Conservation (phyloP, 2,329 filamentous ascomycete species). For the Talaromyces marneffei region DNA sequence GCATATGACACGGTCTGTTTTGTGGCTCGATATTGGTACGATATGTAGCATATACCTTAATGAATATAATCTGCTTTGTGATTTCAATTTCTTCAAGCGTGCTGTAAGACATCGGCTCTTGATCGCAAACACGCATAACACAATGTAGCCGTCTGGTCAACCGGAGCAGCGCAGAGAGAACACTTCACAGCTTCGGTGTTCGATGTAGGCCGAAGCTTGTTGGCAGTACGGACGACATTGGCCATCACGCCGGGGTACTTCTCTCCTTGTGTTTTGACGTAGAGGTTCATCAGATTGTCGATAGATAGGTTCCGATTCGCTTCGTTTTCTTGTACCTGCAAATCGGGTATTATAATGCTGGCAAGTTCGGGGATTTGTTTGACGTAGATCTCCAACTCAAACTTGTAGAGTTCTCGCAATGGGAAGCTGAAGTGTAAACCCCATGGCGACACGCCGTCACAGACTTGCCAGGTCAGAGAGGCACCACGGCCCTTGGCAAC, state of each 20-base stretch:
- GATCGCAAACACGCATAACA: conserved; percentile 45
- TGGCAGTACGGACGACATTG: conserved; percentile 90
- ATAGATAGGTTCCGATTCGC: conserved; percentile 65
- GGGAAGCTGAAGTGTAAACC: conserved; percentile 67
- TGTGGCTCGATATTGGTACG: not conserved
- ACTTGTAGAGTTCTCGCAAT: conserved; percentile 74
- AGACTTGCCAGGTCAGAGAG: conserved; percentile 72
- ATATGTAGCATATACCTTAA: conserved; percentile 12
- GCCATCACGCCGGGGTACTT: conserved; percentile 87
- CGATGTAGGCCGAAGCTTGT: conserved; percentile 58
- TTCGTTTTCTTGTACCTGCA: conserved; percentile 30
- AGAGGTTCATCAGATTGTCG: conserved; percentile 81
- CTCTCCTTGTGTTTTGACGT: conserved; percentile 78
- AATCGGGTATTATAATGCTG: conserved; percentile 42
- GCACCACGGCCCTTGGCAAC: conserved; percentile 88
- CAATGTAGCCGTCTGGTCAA: conserved; percentile 52
- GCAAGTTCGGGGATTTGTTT: conserved; percentile 48
- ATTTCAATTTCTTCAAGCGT: not conserved
- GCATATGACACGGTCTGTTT: not conserved
- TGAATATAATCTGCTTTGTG: conserved; percentile 11
- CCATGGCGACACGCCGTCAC: conserved; percentile 62
- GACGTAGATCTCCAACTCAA: conserved; percentile 68
- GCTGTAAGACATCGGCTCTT: conserved; percentile 6
- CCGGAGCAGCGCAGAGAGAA: conserved; percentile 62
- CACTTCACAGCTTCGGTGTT: conserved; percentile 44